Base-by-base conservation (phyloP, 2,329 filamentous ascomycete genomes). In the Elsinoe arachidis region DNA sequence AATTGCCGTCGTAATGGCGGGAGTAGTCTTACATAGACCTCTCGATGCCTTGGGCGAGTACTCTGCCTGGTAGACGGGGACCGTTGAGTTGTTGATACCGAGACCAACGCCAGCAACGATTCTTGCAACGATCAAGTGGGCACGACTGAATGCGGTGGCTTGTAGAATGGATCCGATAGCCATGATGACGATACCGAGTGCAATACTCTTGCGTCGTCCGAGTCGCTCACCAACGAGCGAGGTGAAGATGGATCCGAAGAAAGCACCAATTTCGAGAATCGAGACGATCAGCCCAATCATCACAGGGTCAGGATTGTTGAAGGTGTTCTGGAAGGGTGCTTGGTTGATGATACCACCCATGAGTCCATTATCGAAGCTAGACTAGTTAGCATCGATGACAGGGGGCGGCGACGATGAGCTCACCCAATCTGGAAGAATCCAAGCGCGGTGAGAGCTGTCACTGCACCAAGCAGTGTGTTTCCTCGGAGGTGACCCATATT, bases 391-490 rank as follows among this genome's bases (percentile, higher is more conserved):
- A 33, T 10, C 10, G 19, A 4, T 44, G 59, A 11, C 53, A 66
- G 17, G 37, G 59, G 72, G 73, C 72, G 75, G 73, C 2, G 76
- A 63, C 3, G 74, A 46, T 46, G 19, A 59, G 76, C 74, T 59
- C 70, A 77, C 17, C 76, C 76, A 41, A 78, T 77, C 35, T 78
- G 68, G 62, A 78, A 69, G 58, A 78, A 78, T 0, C 76, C 74
- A 38, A 78, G 60, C 30, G 73, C 77, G 0, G 75, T 76, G 60
- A 78, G 63, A 6, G 70, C 63, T 19, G 73, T 76, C 57, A 78
- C 74, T 15, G 73, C 69, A 19, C 70, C 61, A 19, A 78, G 66
- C 19, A 78, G 70, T 12, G 67, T 62, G 34, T 68, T 70, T 35
- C 74, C 74, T 59, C 68, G 65, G 54, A 69, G 64, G 34, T 60